Conservation (phyloP, 257 asterid genomes). For the Primulina huaijiensis region DNA sequence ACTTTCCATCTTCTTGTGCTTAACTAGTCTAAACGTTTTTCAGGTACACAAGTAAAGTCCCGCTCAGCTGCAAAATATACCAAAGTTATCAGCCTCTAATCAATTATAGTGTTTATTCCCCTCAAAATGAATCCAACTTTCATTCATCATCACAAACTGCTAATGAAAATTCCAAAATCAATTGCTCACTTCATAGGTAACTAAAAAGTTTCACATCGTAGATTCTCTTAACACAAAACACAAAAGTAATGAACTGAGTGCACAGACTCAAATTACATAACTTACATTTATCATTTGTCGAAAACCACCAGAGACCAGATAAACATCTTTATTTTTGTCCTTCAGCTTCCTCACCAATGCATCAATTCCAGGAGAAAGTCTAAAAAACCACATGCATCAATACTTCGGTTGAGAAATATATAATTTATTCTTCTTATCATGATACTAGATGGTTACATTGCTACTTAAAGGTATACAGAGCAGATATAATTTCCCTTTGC, state of each 20-base stretch:
- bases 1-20: background rate
- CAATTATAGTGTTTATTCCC: too few species aligned
- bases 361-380: conserved; percentile 92
- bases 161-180: too few species aligned
- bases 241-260: conserved; percentile 10
- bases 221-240: background rate
- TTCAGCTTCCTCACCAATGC: conserved; percentile 65
- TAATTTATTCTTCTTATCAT: too few species aligned
- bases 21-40: background rate
- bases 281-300: conserved; percentile 95
- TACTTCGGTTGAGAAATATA: too few species aligned
- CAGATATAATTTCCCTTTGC: too few species aligned
- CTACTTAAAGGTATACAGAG: too few species aligned
- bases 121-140: too few species aligned
- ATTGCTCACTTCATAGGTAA: too few species aligned
- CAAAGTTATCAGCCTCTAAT: too few species aligned
- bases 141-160: too few species aligned
- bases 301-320: conserved; percentile 87
- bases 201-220: background rate
- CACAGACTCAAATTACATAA: conserved; percentile 17
- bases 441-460: too few species aligned
- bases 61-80: background rate
- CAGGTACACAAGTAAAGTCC: background rate
- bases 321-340: conserved; percentile 54
- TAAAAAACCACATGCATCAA: conserved; percentile 20